Conservation (phyloP, 306 rosid species). For the Medicago lupulina region DNA sequence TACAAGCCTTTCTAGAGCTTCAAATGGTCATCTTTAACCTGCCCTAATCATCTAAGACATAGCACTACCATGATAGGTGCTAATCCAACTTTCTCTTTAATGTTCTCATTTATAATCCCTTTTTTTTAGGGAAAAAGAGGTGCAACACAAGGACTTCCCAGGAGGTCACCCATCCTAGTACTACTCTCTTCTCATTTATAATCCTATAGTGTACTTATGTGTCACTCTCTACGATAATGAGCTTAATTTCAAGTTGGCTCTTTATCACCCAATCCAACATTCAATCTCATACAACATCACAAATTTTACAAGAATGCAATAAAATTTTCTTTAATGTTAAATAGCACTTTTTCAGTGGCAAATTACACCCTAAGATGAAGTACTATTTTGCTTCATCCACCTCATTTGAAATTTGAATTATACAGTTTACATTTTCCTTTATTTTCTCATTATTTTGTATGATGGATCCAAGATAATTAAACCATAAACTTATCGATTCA, state of each 20-base stretch:
- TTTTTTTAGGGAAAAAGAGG: too few relatives aligned
- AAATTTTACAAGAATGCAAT: neutral
- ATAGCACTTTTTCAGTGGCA: neutral
- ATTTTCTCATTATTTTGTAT: neutral
- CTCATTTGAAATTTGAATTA: neutral
- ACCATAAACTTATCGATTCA: slow-evolving; percentile 3
- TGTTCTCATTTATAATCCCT: neutral
- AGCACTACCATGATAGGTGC: too few relatives aligned
- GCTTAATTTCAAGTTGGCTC: too few relatives aligned
- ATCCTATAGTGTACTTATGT: too few relatives aligned
- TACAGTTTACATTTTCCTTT: neutral
- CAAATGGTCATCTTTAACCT: too few relatives aligned
- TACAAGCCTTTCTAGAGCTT: too few relatives aligned
- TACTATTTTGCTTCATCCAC: slow-evolving; percentile 7
- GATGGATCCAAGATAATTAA: neutral
- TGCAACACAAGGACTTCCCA: too few relatives aligned
- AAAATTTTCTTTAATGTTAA: neutral
- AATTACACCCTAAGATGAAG: neutral
- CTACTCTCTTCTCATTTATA: too few relatives aligned
- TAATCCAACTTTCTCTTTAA: neutral
- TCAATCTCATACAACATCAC: neutral
- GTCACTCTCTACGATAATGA: too few relatives aligned
- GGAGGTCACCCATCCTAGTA: too few relatives aligned
- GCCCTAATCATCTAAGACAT: too few relatives aligned
- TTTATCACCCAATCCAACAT: too few relatives aligned